Evolutionary conservation across 2,329 filamentous ascomycete species (phyloP).

Genomic region (Incumbomyces lentus): DNA sequence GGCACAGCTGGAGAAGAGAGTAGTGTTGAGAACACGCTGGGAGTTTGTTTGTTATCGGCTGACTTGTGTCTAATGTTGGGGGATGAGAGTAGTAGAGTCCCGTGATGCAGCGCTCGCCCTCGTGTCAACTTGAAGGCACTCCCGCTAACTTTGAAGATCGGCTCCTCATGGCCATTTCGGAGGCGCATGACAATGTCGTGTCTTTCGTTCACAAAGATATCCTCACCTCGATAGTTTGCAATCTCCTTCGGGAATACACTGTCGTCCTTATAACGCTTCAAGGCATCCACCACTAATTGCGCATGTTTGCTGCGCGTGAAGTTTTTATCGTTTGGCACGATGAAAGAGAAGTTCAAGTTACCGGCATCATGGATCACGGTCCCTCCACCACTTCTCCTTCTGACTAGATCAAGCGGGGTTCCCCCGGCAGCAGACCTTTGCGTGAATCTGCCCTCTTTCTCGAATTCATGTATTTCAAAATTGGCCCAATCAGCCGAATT

Average conservation of each 20-base stretch:
- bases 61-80: conserved; percentile 51
- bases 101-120: conserved; percentile 75
- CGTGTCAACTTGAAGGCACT: conserved; percentile 91
- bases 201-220: conserved; percentile 67
- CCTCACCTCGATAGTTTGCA: conserved; percentile 22
- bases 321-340: conserved; percentile 55
- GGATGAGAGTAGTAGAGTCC: conserved; percentile 73
- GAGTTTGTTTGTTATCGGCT: not conserved
- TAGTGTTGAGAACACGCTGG: conserved; percentile 49
- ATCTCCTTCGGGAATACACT: conserved; percentile 39
- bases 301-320: conserved; percentile 85
- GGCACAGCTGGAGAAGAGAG: conserved; percentile 67
- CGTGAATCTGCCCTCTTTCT: conserved; percentile 27
- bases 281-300: conserved; percentile 81
- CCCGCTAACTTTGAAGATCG: conserved; percentile 71
- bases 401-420: conserved; percentile 53
- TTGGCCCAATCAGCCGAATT: conserved; percentile 9
- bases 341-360: conserved; percentile 92
- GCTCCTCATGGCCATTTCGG: conserved; percentile 6
- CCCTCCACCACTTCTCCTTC: conserved; percentile 78
- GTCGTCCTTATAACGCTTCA: conserved; percentile 34
- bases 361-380: conserved; percentile 88
- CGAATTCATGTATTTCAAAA: not conserved
- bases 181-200: conserved; percentile 74
- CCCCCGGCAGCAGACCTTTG: not conserved